Evolutionary conservation across 2,329 filamentous ascomycete species (phyloP).

Genomic region (Phyllachora maydis): DNA sequence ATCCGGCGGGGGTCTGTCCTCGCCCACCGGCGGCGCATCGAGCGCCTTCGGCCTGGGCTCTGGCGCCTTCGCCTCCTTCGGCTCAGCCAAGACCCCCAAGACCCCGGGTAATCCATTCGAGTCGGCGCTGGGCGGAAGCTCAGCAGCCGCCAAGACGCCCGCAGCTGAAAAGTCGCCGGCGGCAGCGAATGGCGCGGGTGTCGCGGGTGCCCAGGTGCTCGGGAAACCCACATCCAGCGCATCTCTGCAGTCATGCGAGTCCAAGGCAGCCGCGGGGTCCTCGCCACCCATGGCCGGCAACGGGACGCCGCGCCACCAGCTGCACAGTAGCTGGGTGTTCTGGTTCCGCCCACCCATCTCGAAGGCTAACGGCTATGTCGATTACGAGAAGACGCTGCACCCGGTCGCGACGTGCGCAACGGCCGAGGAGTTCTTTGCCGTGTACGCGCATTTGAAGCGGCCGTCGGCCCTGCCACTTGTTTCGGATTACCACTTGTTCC

Average conservation of each 20-base stretch:
- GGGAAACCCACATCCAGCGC: constrained; percentile 19
- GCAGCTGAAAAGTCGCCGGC: constrained; percentile 43
- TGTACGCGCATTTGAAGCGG: constrained; percentile 76
- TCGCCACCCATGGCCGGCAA: constrained; percentile 11
- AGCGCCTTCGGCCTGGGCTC: constrained; percentile 87
- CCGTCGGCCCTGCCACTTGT: constrained; percentile 78
- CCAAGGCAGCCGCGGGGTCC: constrained; percentile 12
- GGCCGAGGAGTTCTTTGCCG: constrained; percentile 76
- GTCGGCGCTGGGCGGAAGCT: constrained; percentile 34
- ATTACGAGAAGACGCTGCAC: constrained; percentile 93
- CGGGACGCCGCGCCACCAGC: no score
- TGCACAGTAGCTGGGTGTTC: constrained; percentile 84
- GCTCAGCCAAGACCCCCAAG: constrained; percentile 73
- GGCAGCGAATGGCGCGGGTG: constrained; percentile 17
- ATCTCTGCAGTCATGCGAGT: constrained; percentile 25
- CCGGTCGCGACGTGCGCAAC: constrained; percentile 65
- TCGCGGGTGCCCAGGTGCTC: no score
- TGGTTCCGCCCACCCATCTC: constrained; percentile 95
- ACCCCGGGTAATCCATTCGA: constrained; percentile 66
- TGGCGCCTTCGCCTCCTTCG: constrained; percentile 92
- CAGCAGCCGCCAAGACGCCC: constrained; percentile 24
- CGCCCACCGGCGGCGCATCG: constrained; percentile 57
- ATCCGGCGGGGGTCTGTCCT: constrained; percentile 46
- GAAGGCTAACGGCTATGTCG: constrained; percentile 69
- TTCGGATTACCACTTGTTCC: constrained; percentile 96